Evolutionary conservation across 257 asterid species (phyloP).

Genomic region (Mentha longifolia): DNA sequence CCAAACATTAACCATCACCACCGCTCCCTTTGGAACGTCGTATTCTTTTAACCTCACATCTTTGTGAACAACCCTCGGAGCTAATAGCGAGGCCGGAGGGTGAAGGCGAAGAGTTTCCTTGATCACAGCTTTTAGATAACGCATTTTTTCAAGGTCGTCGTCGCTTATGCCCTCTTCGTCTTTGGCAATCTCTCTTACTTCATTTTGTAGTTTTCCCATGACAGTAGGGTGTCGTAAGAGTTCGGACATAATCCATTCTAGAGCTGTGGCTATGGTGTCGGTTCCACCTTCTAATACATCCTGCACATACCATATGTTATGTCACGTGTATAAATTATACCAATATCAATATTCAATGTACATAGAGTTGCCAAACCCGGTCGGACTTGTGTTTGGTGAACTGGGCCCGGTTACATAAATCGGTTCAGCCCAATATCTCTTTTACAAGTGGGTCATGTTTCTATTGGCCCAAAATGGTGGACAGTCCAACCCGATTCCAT

Average conservation of each 20-base stretch:
- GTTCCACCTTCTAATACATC: background rate
- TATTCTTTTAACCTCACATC: background rate
- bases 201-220: background rate
- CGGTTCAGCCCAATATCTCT: too few species aligned
- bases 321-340: background rate
- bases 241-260: slow-evolving; percentile 7
- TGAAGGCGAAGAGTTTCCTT: background rate
- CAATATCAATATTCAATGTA: background rate
- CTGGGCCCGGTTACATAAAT: too few species aligned
- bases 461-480: too few species aligned
- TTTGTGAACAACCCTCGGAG: background rate
- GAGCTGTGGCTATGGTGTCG: background rate
- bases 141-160: background rate
- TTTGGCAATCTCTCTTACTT: background rate
- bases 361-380: too few species aligned
- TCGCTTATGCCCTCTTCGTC: background rate
- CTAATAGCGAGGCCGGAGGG: background rate
- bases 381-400: too few species aligned
- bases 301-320: background rate
- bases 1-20: slow-evolving; percentile 1
- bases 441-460: too few species aligned
- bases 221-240: background rate
- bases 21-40: background rate
- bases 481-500: too few species aligned
- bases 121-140: background rate